Percentiles rank a stretch among this genome's conserved stretches.
Evolutionary conservation across 352 stramenopile genomes (phyloP).

Genomic region (Pythium guiyangense): DNA sequence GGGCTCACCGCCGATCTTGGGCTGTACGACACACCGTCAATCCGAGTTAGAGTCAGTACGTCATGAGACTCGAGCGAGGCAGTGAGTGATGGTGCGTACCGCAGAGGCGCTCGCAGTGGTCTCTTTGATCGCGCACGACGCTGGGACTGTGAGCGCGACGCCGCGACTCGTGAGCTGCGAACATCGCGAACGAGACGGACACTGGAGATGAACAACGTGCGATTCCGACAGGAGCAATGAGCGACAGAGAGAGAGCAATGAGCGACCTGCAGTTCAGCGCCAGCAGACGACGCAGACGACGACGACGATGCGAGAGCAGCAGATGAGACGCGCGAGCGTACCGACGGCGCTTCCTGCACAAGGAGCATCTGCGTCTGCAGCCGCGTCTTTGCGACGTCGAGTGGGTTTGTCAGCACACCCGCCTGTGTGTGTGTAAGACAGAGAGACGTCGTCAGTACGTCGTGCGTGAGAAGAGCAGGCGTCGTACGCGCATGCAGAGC

Average conservation of each 20-base stretch:
- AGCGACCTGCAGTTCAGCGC: conserved; percentile 44
- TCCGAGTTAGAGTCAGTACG: not conserved
- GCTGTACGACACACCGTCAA: too few species aligned
- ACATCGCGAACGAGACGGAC: conserved; percentile 69
- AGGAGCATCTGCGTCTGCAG: conserved; percentile 93
- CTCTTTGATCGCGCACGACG: conserved; percentile 52
- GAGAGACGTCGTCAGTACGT: not conserved
- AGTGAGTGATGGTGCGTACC: too few species aligned
- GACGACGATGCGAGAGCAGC: not conserved
- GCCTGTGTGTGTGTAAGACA: too few species aligned
- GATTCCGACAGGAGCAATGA: too few species aligned
- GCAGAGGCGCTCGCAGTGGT: conserved; percentile 9
- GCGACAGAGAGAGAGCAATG: too few species aligned
- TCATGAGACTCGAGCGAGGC: too few species aligned
- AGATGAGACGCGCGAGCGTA: conserved; percentile 30
- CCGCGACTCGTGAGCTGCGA: conserved; percentile 62
- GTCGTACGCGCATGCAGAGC: too few species aligned
- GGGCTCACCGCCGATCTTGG: conserved; percentile 28
- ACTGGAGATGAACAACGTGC: conserved; percentile 46
- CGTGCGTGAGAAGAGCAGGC: too few species aligned
- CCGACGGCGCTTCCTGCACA: conserved; percentile 50
- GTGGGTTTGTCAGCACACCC: conserved; percentile 92
- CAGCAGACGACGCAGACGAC: conserved; percentile 7
- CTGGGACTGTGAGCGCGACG: conserved; percentile 55
- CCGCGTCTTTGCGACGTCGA: conserved; percentile 98